Evolutionary conservation across 768 basidiomycete genomes (phyloP), one percentile per base, ranked within the genome.

Genomic region (Tulasnella sp.): DNA sequence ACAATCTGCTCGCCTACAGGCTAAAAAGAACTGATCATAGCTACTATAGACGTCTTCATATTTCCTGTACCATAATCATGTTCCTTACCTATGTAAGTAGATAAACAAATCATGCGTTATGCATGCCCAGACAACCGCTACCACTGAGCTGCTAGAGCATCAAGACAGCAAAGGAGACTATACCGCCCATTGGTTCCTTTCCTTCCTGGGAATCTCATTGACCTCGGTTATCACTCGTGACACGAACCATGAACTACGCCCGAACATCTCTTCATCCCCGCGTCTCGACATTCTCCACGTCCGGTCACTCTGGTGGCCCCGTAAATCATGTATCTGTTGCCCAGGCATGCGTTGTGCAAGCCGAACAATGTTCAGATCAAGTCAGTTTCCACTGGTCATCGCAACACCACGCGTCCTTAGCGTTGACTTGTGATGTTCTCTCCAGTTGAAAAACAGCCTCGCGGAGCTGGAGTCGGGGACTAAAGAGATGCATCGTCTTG

Each of bases 151-250:
- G 58, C 58, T 59, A 52, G n/a, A n/a, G n/a, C 58, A 43, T 55
- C 58, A 42, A 39, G 48, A 52, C 31, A 49, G 37, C 37, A 39
- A 58, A 59, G n/a, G n/a, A n/a, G n/a, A n/a, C n/a, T n/a, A n/a
- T n/a, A 56, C 43, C 54, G 46, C 54, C 5, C 36, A 17, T 51
- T 23, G 36, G 12, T 27, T 37, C 32, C 36, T 27, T 51, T 51
- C 32, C 29, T 34, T 36, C 6, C 23, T 8, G 43, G 21, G 14
- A 34, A 31, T 32, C 49, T 21, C 29, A 21, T 31, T 29, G 6
- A 21, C 36, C 14, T 42, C 25, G 15, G 11, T 19, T 31, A 12
- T 25, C 48, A 23, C 48, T 49, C n/a, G 21, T 34, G 21, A 5
- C 34, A 7, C 6, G 5, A 6, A 49, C 5, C 34, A 57, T 42